phyloP scores from a whole-genome alignment of 352 stramenopile genomes.

The Globisporangium uncinulatum region DNA sequence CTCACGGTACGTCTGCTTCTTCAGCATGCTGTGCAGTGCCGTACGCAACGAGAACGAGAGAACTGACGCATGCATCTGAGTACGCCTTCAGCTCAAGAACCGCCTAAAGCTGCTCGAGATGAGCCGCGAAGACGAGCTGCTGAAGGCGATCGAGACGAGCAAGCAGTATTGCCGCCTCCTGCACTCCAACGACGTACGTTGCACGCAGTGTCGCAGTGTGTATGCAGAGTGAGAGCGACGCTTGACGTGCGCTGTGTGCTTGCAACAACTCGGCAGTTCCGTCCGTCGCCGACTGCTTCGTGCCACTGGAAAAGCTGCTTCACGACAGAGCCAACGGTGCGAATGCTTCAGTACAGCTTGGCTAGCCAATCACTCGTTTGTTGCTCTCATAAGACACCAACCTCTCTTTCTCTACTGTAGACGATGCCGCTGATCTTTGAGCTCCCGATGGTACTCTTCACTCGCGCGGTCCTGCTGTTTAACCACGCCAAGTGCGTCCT shows the following conservation, averaged over 20 bases:
- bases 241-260: not conserved
- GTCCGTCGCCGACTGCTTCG: not conserved
- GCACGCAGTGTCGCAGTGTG: not conserved
- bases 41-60: not conserved
- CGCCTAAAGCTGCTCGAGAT: slow-evolving; percentile 13
- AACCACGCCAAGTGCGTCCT: slow-evolving; percentile 16
- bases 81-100: slow-evolving; percentile 10
- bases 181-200: slow-evolving; percentile 2
- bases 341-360: not conserved
- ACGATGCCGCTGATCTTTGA: slow-evolving; percentile 27
- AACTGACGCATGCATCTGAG: not conserved
- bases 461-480: slow-evolving; percentile 21
- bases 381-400: no score
- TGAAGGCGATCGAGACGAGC: slow-evolving; percentile 9
- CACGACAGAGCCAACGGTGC: slow-evolving; percentile 10
- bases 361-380: not conserved
- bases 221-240: not conserved
- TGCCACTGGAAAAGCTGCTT: slow-evolving; percentile 17
- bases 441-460: slow-evolving; percentile 28
- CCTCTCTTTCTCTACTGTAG: not conserved
- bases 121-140: slow-evolving; percentile 8
- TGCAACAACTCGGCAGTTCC: slow-evolving; percentile 3
- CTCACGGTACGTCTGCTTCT: slow-evolving; percentile 1
- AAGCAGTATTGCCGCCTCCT: slow-evolving; percentile 8
- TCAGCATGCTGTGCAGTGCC: not conserved